These are phyloP conservation scores for Pythium angustatum DNA, from an alignment of 352 stramenopile genomes.

Conservation along the genomic window DNA sequence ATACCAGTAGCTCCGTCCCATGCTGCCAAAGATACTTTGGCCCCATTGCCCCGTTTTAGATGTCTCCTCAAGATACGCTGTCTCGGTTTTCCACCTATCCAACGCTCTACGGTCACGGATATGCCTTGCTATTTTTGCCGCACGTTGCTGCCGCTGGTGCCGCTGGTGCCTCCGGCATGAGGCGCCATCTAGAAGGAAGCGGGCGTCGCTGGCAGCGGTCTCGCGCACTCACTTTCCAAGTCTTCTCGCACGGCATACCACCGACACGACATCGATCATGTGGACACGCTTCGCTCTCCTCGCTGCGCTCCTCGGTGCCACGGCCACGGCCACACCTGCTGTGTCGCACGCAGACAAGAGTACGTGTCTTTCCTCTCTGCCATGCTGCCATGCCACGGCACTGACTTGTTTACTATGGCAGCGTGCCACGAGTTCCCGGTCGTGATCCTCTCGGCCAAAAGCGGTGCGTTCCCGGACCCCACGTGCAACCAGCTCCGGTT, in stretches of 20 bases:
- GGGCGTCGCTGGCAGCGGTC: too few species aligned
- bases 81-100: constrained; percentile 24
- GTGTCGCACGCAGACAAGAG: constrained; percentile 10
- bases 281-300: constrained; percentile 29
- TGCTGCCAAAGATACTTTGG: constrained; percentile 14
- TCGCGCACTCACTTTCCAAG: constrained; percentile 22
- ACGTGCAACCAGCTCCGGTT: constrained; percentile 75
- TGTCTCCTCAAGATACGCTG: constrained; percentile 13
- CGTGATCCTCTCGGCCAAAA: constrained; percentile 59
- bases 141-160: too few species aligned
- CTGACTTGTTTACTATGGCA: constrained; percentile 3
- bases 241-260: background rate
- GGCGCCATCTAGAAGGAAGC: too few species aligned
- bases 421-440: constrained; percentile 71
- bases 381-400: too few species aligned
- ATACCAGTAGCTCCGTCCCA: background rate
- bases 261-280: constrained; percentile 9
- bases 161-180: too few species aligned
- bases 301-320: constrained; percentile 16
- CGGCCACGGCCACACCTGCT: background rate
- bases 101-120: too few species aligned
- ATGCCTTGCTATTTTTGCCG: too few species aligned
- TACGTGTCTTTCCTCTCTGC: background rate
- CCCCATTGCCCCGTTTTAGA: too few species aligned
- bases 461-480: constrained; percentile 56